Evolutionary conservation across 805 yeast genomes (phyloP), one percentile per base, ranked within the genome.

Genomic region (Crinitomyces ghanaensis): DNA sequence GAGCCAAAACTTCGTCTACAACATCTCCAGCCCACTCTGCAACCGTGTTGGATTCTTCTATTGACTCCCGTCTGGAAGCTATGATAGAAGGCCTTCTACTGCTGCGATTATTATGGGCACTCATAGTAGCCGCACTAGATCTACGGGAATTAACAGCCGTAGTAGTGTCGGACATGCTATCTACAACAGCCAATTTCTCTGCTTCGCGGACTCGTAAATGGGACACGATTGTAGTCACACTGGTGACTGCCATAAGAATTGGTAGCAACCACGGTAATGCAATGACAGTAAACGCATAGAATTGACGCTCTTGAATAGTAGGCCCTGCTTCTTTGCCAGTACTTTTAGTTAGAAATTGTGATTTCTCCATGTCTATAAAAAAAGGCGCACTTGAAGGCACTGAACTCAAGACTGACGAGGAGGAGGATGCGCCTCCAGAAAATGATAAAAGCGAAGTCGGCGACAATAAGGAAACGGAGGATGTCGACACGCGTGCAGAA

Each of bases 331-430:
- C 11, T 8, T 16, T 26, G 16, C 30, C 38, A 9, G 37, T 24
- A 19, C 28, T 30, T 9, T 18, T 30, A 3, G 30, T 27, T 12
- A 26, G 12, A 34, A 33, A 41, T 13, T 28, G 26, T 3, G 56
- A 45, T 17, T 35, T 28, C 8, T 19, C 27, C 48, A 50, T 39
- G 28, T 52, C 46, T 13, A 54, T 41, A 15, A 53, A 34, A 14
- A 38, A 17, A 4, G 40, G 40, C n/a, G n/a, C n/a, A n/a, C n/a
- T n/a, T n/a, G n/a, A n/a, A n/a, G n/a, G n/a, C n/a, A n/a, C n/a
- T n/a, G n/a, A n/a, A n/a, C n/a, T n/a, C n/a, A n/a, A n/a, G n/a
- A n/a, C n/a, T n/a, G n/a, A n/a, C n/a, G n/a, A n/a, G n/a, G n/a
- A n/a, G n/a, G n/a, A n/a, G n/a, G n/a, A n/a, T n/a, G n/a, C n/a